Evolutionary conservation across 2,329 filamentous ascomycete genomes (phyloP), one percentile per base, ranked within the genome.

Genomic region (Alternaria gansuensis): DNA sequence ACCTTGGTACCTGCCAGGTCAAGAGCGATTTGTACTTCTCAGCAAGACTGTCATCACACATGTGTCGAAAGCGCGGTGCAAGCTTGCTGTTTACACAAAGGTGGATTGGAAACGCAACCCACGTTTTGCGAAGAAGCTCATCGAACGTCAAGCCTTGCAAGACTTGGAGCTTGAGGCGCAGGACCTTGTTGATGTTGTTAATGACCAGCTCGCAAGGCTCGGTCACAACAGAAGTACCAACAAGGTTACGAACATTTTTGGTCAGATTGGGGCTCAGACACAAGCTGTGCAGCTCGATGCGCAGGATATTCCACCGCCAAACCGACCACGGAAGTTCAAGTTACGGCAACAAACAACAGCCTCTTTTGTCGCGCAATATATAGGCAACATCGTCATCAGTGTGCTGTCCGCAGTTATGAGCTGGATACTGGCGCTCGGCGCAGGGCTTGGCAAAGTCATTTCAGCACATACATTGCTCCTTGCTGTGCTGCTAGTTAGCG

Each of bases 11-110:
- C 83, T 98, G 36, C 95, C 95, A 11, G 89, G 93, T 74, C 87
- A 89, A 52, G 83, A 87, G 48, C 85, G 87, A 51, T 96, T 98
- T 79, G 89, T 89, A 68, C 82, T 97, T 23, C 87, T 96, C 57
- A 94, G 88, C 66, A 97, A 97, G 78, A 88, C 97, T 63, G 92
- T 97, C 64, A 95, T 99, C 63, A 97, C 95, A 2, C 92, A 98
- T 72, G 85, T 94, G 60, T 88, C 92, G 51, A 98, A 98, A 79
- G 93, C 91, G 11, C 93, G 90, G 76, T 96, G 92, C 77, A 97
- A 95, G 79, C 85, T 99, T 54, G 90, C 93, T 26, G 87, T 98
- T 41, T 96, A 92, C 78, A 91, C 89, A 52, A 90, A 90, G 70
- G 87, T 97, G n/a, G 90, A 92, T 67, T 98, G 95, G 95, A 84